Evolutionary conservation across 495 filamentous ascomycete genomes (phyloP), one percentile per base, ranked within the genome.

Genomic region (Xylaria intraflava): DNA sequence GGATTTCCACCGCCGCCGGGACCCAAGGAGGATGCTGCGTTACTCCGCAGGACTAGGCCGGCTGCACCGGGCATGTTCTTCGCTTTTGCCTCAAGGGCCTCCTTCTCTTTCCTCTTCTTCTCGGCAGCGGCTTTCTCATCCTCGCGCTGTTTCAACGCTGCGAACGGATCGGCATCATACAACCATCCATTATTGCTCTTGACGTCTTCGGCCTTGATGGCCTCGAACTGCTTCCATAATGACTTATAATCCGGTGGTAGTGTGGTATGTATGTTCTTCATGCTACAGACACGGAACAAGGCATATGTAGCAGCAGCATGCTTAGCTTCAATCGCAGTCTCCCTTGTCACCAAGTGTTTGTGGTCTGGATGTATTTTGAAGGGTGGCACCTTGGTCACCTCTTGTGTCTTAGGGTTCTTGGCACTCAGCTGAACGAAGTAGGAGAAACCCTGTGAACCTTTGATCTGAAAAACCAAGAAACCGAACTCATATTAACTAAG

Each of bases 161-260:
- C 69, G 69, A 98, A 98, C 0, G 93, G 93, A 67, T 98, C 94
- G 14, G 89, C 92, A 58, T 94, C 90, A 62, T 97, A 98, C 80
- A 95, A 84, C 90, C 92, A 97, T 5, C 69, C 85, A 55, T 82
- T 83, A 10, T 88, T 90, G 47, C 85, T 81, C 57, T 79, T 83
- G 11, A 85, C 73, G 61, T 95, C 90, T 51, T 83, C 77, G 53
- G 78, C 78, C 68, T 94, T 96, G 53, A 96, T 67, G 2, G 81
- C 78, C 41, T 85, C 78, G 61, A 97, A 95, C 47, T 86, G 82
- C 69, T 92, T 92, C 93, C 93, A 98, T 26, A 95, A 70, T 56
- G 85, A 81, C 58, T 80, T 83, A 62, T 95, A 95, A 49, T 81
- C 83, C 1, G 94, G 93, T n/a, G 93, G 93, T 54, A 98, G 73